phyloP scores from a whole-genome alignment of 441 rosid species.

The Pelargonium fulgidum region DNA sequence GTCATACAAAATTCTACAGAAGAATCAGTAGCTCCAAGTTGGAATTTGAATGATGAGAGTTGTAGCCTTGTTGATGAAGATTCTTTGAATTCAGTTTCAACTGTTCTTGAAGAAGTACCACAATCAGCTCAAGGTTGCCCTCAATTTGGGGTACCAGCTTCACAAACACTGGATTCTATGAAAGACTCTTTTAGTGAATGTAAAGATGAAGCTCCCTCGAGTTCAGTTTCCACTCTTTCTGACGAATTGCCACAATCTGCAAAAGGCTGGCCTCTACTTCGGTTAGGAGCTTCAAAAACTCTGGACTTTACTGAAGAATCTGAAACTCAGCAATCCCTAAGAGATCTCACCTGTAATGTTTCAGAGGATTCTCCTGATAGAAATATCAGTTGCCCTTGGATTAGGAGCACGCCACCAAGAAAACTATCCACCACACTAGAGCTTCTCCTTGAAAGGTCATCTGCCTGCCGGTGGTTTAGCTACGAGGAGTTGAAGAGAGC shows the following conservation, averaged over 20 bases:
- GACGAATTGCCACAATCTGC: conserved; percentile 3
- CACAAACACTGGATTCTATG: not conserved
- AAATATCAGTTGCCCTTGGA: conserved; percentile 6
- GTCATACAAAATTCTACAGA: not conserved
- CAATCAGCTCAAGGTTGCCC: conserved; percentile 6
- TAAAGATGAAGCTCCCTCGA: not conserved
- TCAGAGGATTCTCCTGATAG: not conserved
- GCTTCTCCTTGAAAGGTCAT: conserved; percentile 3
- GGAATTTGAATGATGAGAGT: conserved; percentile 1
- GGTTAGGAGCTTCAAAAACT: not conserved
- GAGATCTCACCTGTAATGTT: not conserved
- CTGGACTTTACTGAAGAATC: not conserved
- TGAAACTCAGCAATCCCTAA: not conserved
- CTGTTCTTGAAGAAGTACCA: not conserved
- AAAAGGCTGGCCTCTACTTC: conserved; percentile 4
- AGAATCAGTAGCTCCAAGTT: not conserved
- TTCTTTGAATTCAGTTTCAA: not conserved
- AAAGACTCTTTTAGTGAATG: not conserved
- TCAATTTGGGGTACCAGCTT: not conserved
- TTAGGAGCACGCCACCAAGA: not conserved
- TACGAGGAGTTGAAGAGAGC: not conserved
- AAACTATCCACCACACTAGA: conserved; percentile 1
- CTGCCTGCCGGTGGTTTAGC: conserved; percentile 1
- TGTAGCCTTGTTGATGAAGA: conserved; percentile 2
- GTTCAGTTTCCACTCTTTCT: not conserved